Evolutionary conservation across 371 early-diverging fungal genomes (phyloP).

Genomic region (Cokeromyces recurvatus): DNA sequence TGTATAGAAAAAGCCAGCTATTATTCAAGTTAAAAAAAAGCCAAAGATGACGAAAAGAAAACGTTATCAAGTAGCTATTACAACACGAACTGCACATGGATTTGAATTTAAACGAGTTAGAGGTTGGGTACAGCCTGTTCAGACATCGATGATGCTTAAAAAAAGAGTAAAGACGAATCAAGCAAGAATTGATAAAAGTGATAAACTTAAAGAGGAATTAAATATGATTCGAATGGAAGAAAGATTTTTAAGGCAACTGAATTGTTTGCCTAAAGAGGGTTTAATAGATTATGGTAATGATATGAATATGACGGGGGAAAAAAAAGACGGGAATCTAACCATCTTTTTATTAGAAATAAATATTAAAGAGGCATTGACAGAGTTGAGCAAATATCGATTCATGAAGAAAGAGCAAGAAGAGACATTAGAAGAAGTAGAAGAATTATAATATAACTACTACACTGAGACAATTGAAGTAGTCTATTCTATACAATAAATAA

Average conservation of each 20-base stretch:
- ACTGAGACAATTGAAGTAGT: too few relatives aligned
- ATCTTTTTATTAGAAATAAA: too few relatives aligned
- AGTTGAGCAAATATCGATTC: too few relatives aligned
- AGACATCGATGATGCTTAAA: constrained; percentile 23
- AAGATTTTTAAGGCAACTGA: constrained; percentile 5
- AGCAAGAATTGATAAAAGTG: constrained; percentile 1
- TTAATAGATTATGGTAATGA: constrained; percentile 6
- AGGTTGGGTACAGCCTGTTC: constrained; percentile 23
- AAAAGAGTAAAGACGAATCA: constrained; percentile 13
- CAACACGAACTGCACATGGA: constrained; percentile 1
- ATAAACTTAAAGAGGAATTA: not conserved
- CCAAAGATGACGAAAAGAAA: constrained; percentile 7
- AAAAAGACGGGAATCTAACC: too few relatives aligned
- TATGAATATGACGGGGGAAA: too few relatives aligned
- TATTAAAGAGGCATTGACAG: too few relatives aligned
- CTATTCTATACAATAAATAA: too few relatives aligned
- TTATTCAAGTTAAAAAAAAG: not conserved
- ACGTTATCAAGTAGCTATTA: constrained; percentile 15
- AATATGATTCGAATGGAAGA: constrained; percentile 13
- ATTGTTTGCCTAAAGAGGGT: constrained; percentile 4
- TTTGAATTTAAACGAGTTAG: constrained; percentile 18
- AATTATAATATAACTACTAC: too few relatives aligned
- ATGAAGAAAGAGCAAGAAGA: too few relatives aligned
- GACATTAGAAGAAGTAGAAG: too few relatives aligned
- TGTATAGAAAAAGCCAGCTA: not conserved